These are phyloP conservation scores for Solanum appendiculatum DNA, from an alignment of 257 asterid genomes.

Conservation along the genomic window DNA sequence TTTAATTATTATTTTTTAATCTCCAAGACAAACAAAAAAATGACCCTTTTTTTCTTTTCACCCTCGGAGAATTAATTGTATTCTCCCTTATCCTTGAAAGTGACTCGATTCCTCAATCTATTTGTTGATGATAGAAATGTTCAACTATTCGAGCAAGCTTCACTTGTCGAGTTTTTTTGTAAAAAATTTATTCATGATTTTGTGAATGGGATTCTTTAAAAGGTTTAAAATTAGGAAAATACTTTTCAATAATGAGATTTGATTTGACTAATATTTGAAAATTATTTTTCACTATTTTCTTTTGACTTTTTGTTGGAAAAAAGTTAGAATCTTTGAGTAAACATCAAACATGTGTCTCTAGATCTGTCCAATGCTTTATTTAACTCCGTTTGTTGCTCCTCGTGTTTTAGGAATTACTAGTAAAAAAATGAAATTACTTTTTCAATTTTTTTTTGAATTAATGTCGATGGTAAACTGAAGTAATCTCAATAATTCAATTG, in stretches of 20 bases:
- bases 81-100: not conserved
- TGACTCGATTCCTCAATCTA: not conserved
- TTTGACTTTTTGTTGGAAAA: not conserved
- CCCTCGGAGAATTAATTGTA: rapidly evolving
- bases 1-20: too few relatives aligned
- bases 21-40: too few relatives aligned
- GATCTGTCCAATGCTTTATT: not conserved
- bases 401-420: not conserved
- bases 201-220: not conserved
- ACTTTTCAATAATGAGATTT: not conserved
- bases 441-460: not conserved
- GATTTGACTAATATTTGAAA: not conserved
- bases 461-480: not conserved
- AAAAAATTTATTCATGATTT: not conserved
- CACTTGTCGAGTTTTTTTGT: not conserved
- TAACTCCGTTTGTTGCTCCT: not conserved
- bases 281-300: not conserved
- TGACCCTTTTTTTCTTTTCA: not conserved
- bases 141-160: too few relatives aligned
- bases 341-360: not conserved
- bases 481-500: not conserved
- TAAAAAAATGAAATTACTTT: not conserved
- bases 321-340: not conserved
- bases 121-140: not conserved
- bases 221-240: not conserved